Evolutionary conservation across 345 rosid species (phyloP).

Genomic region (Streptanthus diversifolius): DNA sequence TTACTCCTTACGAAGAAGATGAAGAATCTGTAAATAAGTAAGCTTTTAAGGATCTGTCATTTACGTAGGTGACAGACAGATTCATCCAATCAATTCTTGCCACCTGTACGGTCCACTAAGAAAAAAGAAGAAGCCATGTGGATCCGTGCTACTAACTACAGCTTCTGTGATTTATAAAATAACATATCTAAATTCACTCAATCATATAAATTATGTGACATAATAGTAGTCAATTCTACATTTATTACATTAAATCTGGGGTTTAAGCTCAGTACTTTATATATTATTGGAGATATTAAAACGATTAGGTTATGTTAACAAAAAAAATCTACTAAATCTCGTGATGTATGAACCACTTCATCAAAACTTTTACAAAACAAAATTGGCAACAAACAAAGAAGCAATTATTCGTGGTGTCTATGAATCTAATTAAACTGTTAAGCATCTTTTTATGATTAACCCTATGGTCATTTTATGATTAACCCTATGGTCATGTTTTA

Average conservation of each 20-base stretch:
- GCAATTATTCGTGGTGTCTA: background rate
- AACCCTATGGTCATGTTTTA: background rate
- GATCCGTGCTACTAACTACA: slow-evolving; percentile 38
- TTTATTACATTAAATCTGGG: no score
- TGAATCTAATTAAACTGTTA: background rate
- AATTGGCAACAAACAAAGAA: background rate
- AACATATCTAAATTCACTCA: slow-evolving; percentile 14
- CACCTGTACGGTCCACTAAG: slow-evolving; percentile 21
- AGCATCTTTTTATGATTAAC: background rate
- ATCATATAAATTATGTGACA: no score
- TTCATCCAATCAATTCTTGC: background rate
- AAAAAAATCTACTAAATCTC: no score
- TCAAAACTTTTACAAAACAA: background rate
- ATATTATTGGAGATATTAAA: no score
- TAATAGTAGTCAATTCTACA: no score
- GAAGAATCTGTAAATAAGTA: slow-evolving; percentile 5
- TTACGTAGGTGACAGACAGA: slow-evolving; percentile 27
- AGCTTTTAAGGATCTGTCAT: slow-evolving; percentile 33
- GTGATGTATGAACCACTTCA: slow-evolving; percentile 31
- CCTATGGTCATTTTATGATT: no score
- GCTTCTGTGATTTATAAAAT: slow-evolving; percentile 16
- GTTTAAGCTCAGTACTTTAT: no score
- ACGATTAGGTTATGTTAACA: no score
- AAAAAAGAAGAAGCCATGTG: slow-evolving; percentile 13
- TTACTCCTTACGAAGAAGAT: slow-evolving; percentile 10